Base-by-base conservation (phyloP, 345 rosid species). In the Erodium maritimum region DNA sequence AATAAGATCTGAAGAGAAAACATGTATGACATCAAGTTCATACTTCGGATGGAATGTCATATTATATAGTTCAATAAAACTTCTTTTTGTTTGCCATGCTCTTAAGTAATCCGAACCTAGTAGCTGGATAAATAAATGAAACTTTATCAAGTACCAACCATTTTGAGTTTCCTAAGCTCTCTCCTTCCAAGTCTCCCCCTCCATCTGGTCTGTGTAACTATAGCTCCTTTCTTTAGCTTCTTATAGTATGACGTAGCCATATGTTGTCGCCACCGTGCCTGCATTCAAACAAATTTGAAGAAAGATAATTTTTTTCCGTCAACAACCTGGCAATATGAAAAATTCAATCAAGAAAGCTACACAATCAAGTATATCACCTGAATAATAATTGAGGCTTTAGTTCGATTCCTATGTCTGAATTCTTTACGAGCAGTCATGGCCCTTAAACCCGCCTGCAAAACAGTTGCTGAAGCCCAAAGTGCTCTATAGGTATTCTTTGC, bases 141-240 rank as follows among this genome's bases (percentile, higher is more conserved):
- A 29, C 9, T 6, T 29, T 11, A 29, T 29, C 37, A 29, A 29
- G 37, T 29, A 64, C 54, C 9, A 19, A 87, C 95, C 95, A 84
- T 77, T 82, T 87, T 84, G 57, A 84, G 91, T 76, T 79, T 78
- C 65, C 87, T 64, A 52, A 87, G 95, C 66, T 79, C 91, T 65
- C 61, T 80, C 68, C 68, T 71, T 12, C 81, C 95, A 69, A 76
- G 63, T 73, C 66, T 87, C 48, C 91, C 85, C 61, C 95, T 84
- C 95, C 95, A 87, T 63, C 87, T 69, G 54, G 82, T 79, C 71
- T 87, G 95, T 21, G 91, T 67, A 29, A 77, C 65, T 57, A 84
- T 72, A 4, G 71, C 73, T 61, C 86, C 84, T 65, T 75, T 87
- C 71, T 73, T 65, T 59, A 87, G 95, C 74, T 67, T 80, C 66